Percentiles rank a stretch among this genome's conserved stretches.
Conservation (phyloP, 352 stramenopile genomes). For the Phytophthora pluvialis region DNA sequence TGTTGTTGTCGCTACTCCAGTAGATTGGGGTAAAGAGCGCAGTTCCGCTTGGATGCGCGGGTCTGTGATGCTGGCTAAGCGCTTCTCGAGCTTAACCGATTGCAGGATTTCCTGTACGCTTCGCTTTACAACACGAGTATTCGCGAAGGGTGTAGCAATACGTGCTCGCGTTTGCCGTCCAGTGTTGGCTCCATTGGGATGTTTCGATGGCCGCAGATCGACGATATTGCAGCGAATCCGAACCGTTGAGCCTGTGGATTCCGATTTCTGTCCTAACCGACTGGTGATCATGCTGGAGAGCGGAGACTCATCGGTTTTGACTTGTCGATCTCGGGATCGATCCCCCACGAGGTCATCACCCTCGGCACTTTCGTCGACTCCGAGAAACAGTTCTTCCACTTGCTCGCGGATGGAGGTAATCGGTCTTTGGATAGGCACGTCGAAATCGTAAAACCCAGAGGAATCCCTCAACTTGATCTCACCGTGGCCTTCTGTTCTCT, state of each 20-base stretch:
- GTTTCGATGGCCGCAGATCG: conserved; percentile 20
- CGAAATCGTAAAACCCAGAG: conserved; percentile 40
- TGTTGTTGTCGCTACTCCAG: conserved; percentile 23
- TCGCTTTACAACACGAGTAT: conserved; percentile 56
- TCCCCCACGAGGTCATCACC: neutral
- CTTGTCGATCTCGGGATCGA: conserved; percentile 6
- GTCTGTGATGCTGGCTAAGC: conserved; percentile 34
- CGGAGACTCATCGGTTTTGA: conserved; percentile 17
- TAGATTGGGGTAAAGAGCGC: conserved; percentile 4
- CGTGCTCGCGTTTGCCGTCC: neutral
- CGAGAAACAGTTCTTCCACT: conserved; percentile 74
- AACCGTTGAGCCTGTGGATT: conserved; percentile 43
- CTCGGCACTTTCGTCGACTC: conserved; percentile 34
- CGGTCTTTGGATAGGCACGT: conserved; percentile 46
- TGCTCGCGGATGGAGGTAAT: conserved; percentile 45
- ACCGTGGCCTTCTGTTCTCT: conserved; percentile 41
- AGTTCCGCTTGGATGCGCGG: conserved; percentile 17
- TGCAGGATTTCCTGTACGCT: conserved; percentile 80
- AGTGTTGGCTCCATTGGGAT: neutral
- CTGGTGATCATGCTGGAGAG: conserved; percentile 34
- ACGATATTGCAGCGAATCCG: conserved; percentile 53
- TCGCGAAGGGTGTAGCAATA: conserved; percentile 1
- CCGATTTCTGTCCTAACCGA: conserved; percentile 44
- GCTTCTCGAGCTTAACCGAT: conserved; percentile 54
- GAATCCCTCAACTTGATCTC: conserved; percentile 42